Base-by-base conservation (phyloP, 2,329 filamentous ascomycete genomes). In the Aspergillus felis region DNA sequence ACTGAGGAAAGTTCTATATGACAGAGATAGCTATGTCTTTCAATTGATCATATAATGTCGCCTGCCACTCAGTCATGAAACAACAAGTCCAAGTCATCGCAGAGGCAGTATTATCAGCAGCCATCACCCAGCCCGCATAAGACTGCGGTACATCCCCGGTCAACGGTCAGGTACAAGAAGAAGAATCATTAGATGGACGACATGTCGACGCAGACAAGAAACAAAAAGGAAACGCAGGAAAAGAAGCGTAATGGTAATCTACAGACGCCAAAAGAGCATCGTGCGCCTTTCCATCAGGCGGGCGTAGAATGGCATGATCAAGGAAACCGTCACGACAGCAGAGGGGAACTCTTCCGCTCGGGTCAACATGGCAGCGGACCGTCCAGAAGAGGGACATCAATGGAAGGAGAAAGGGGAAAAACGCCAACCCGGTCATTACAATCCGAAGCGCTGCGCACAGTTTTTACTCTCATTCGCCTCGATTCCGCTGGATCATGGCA, bases 401-500 rank as follows among this genome's bases (percentile, higher is more conserved):
- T 54, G 53, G 28, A 54, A 53, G 35, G 51, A 50, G 42, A 55
- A 55, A 47, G 14, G 58, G 28, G 24, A 49, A 44, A 61, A 68
- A 71, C 66, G 65, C 68, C 68, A 63, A 50, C 62, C 62, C 68
- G 64, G 66, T 62, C 66, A 65, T 63, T 47, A 62, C 61, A 59
- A 61, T 65, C 63, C 64, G 60, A 56, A 64, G 63, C 66, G 61
- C 58, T 55, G 53, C 48, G 42, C 55, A 47, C 20, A 22, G 28
- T 12, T 52, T 53, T 56, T 41, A 20, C 60, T 35, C 64, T 71
- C 59, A 69, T 57, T 66, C 65, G 63, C 58, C 58, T 51, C 63
- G 69, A 64, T 62, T 75, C 58, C 74, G 76, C 61, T 80, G 71
- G 50, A 85, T 74, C 79, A 84, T 79, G 32, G 76, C 76, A 55